These are phyloP conservation scores for Amniculicola lignicola DNA, from an alignment of 495 filamentous ascomycete genomes.

Conservation along the genomic window DNA sequence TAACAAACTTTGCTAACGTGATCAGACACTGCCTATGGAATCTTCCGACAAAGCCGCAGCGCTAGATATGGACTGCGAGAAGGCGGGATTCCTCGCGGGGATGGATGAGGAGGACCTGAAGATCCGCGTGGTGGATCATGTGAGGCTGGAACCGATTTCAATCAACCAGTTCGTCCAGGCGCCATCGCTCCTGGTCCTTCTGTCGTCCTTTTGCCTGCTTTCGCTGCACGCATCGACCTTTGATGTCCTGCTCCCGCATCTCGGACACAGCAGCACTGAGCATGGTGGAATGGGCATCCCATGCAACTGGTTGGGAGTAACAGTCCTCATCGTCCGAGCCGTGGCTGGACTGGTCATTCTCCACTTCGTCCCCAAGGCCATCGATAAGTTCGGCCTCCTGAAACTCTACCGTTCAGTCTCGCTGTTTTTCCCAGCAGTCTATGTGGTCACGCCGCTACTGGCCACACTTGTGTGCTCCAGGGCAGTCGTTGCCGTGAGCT, in stretches of 20 bases:
- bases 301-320: constrained; percentile 43
- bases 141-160: constrained; percentile 42
- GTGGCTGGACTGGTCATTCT: constrained; percentile 41
- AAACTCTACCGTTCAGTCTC: constrained; percentile 42
- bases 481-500: constrained; percentile 36
- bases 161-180: constrained; percentile 45
- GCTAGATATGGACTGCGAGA: constrained; percentile 41
- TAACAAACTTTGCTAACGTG: constrained; percentile 20
- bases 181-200: constrained; percentile 46
- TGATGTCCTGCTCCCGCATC: constrained; percentile 46
- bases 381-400: constrained; percentile 43
- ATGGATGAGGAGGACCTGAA: constrained; percentile 21
- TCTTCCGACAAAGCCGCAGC: constrained; percentile 16
- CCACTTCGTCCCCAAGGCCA: constrained; percentile 34
- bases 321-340: constrained; percentile 40
- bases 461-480: constrained; percentile 36
- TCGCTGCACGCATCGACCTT: constrained; percentile 48
- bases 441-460: constrained; percentile 42
- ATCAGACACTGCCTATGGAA: constrained; percentile 40
- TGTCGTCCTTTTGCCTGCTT: constrained; percentile 46
- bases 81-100: constrained; percentile 44
- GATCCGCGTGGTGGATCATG: constrained; percentile 36
- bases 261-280: constrained; percentile 45
- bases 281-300: constrained; percentile 48
- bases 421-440: constrained; percentile 44